Base-by-base conservation (phyloP, 2,329 filamentous ascomycete genomes). In the Fusarium anguioides region DNA sequence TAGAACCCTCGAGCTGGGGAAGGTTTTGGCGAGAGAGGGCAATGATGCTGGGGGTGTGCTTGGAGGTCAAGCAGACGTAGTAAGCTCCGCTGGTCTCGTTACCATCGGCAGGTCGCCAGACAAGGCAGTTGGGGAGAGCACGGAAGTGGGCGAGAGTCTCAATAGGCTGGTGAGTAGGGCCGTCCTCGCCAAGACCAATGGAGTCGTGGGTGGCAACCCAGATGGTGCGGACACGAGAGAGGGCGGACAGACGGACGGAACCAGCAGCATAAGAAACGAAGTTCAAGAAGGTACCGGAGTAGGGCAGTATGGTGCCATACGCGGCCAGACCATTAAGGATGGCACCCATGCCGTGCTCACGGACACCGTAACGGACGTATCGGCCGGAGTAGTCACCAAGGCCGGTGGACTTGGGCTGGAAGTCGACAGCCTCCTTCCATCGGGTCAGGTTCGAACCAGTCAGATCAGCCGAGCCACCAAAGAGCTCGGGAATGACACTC, bases 201-300 rank as follows among this genome's bases (percentile, higher is more conserved):
- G 95, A 97, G 87, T 98, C 95, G 88, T 98, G 95, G 74, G 95
- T 98, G 76, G 96, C 95, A 74, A 98, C 88, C 90, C 96, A 97
- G 85, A 99, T 94, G 78, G 89, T 86, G 75, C 95, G 95, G 80
- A 94, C 87, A 81, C 92, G 94, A 44, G 94, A 97, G 73, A 99
- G 88, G 37, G 96, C 90, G 35, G 94, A 97, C 64, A 99, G 89
- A 83, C 96, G 95, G 78, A 98, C 91, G 75, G 96, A 91, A 82
- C 96, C 96, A 71, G 96, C 94, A 73, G 93, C 95, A 81, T 99
- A 99, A 24, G 95, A 98, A 73, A 98, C 94, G 81, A 99, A 99
- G 91, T 98, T 99, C 74, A 99, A 87, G 90, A 99, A 99, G 76
- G 96, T 98, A 83, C 96, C 96, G 72, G 89, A 89, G 74, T 94